A percentile compares a stretch with the other conserved stretches of the same genome.
Conservation (phyloP, 2,329 filamentous ascomycete genomes). For the Gnomoniopsis smithogilvyi region DNA sequence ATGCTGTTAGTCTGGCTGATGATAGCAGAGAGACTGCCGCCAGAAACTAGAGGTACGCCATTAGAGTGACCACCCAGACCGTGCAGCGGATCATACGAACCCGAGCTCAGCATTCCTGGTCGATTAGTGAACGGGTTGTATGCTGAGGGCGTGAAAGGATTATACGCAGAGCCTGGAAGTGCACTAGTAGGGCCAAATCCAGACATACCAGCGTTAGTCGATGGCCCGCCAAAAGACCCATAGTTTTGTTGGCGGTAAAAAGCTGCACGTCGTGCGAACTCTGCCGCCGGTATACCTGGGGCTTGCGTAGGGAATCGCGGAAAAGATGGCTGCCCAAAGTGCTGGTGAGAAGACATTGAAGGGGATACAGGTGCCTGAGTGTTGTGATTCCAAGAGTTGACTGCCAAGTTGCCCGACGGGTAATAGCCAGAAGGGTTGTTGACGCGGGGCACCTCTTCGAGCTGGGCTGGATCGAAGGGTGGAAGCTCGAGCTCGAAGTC, state of each 20-base stretch:
- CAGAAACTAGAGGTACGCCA: conserved; percentile 1
- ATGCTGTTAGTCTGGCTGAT: conserved; percentile 36
- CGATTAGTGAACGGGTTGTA: conserved; percentile 2
- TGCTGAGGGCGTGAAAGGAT: not conserved
- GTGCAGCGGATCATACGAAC: conserved; percentile 17
- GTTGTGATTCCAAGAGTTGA: not conserved
- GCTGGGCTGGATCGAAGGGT: not conserved
- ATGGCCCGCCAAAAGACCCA: not conserved
- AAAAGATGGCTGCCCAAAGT: not conserved
- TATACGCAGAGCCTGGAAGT: not conserved
- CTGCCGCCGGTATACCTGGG: conserved; percentile 16
- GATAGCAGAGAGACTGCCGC: conserved; percentile 27
- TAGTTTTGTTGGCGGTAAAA: conserved; percentile 17
- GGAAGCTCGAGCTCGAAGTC: not conserved
- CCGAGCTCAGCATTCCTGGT: conserved; percentile 20
- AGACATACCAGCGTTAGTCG: not conserved
- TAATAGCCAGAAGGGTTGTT: not conserved
- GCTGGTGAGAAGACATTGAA: not conserved
- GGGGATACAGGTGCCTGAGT: not conserved
- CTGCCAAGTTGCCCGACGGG: not conserved
- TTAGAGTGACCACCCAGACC: conserved; percentile 2
- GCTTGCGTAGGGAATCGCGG: not conserved
- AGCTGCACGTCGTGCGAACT: conserved; percentile 20
- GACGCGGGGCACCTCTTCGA: not conserved
- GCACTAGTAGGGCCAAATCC: not conserved